Conservation (phyloP, 768 basidiomycete species). For the Pleurotus tuoliensis region DNA sequence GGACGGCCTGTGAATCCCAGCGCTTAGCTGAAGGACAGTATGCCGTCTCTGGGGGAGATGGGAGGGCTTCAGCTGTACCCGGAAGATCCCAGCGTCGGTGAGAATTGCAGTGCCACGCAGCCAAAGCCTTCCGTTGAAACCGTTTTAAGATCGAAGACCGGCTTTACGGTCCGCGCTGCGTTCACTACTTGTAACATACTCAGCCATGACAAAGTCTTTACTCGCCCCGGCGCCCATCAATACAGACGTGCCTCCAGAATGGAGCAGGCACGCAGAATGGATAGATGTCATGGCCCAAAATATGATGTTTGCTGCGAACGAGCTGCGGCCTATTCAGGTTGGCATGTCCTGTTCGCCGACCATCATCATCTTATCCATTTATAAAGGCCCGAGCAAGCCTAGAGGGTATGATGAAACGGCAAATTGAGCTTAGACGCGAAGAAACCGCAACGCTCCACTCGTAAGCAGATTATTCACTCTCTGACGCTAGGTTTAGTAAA, state of each 20-base stretch:
- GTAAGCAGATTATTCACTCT: conserved; percentile 37
- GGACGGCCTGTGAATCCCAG: conserved; percentile 9
- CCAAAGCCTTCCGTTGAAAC: neutral
- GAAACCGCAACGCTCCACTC: conserved; percentile 68
- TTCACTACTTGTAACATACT: conserved; percentile 79
- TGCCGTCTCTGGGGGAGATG: conserved; percentile 76
- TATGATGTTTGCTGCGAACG: conserved; percentile 87
- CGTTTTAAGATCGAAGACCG: conserved; percentile 63
- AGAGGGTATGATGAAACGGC: conserved; percentile 77
- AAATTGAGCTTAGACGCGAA: conserved; percentile 67
- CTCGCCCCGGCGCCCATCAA: conserved; percentile 54
- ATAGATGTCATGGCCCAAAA: conserved; percentile 79
- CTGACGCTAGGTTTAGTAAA: neutral
- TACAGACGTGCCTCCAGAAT: conserved; percentile 53
- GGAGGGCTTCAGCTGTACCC: conserved; percentile 84
- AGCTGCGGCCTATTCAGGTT: conserved; percentile 85
- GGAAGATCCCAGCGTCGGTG: conserved; percentile 64
- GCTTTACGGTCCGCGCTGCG: conserved; percentile 68
- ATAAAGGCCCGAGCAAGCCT: conserved; percentile 73
- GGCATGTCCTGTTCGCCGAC: neutral
- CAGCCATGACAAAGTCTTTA: conserved; percentile 68
- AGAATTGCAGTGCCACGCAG: conserved; percentile 11
- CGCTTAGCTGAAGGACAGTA: conserved; percentile 72
- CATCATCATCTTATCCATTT: conserved; percentile 1
- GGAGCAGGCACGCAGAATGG: conserved; percentile 77